Evolutionary conservation across 371 early-diverging fungal species (phyloP).

Genomic region (Rhizomucor pusillus): DNA sequence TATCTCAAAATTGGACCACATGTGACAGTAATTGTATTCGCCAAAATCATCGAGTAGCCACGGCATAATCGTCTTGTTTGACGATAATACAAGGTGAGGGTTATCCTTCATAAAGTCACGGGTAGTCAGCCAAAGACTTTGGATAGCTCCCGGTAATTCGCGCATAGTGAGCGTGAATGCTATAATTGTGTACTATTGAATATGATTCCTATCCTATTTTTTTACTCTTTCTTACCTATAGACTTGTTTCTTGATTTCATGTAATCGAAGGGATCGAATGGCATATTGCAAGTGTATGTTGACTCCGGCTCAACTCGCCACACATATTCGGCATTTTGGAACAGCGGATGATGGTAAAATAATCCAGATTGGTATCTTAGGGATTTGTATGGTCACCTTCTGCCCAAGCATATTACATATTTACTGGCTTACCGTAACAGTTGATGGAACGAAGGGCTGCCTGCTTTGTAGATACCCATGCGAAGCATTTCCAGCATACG

Average conservation of each 20-base stretch:
- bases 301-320: slow-evolving; percentile 97
- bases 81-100: slow-evolving; percentile 7
- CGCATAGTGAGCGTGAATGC: slow-evolving; percentile 17
- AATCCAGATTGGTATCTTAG: slow-evolving; percentile 80
- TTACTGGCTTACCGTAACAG: slow-evolving; percentile 16
- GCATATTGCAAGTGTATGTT: slow-evolving; percentile 78
- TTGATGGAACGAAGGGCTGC: slow-evolving; percentile 23
- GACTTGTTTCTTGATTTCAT: slow-evolving; percentile 76
- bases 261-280: slow-evolving; percentile 84
- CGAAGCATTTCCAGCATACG: slow-evolving; percentile 14
- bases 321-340: slow-evolving; percentile 81
- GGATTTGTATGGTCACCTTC: too few relatives aligned
- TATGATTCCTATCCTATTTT: neutral
- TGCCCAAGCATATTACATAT: too few relatives aligned
- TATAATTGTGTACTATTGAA: neutral
- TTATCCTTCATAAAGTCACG: slow-evolving; percentile 14
- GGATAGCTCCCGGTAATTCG: slow-evolving; percentile 7
- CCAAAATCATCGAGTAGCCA: slow-evolving; percentile 26
- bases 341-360: slow-evolving; percentile 77
- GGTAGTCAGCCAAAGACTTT: slow-evolving; percentile 16
- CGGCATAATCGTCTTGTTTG: slow-evolving; percentile 20
- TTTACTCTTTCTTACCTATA: slow-evolving; percentile 52
- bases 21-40: slow-evolving; percentile 71
- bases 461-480: slow-evolving; percentile 11
- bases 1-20: slow-evolving; percentile 71